phyloP scores from a whole-genome alignment of 179 eudicot genomes.

The Beta macrorhiza region DNA sequence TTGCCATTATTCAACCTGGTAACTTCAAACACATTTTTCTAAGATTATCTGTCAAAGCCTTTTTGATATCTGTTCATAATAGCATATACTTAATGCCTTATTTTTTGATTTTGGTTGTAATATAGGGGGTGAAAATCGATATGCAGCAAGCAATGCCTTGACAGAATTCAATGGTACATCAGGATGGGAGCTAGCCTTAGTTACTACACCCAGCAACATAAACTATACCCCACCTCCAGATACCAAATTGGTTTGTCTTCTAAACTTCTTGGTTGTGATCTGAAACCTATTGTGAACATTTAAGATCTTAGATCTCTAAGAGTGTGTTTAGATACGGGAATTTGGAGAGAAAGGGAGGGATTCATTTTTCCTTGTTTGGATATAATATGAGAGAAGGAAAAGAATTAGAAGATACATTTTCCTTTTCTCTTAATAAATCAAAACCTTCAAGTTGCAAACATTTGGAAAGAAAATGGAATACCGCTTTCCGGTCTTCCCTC shows the following conservation, averaged over 20 bases:
- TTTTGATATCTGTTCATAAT: not conserved
- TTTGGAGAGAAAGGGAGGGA: too few species aligned
- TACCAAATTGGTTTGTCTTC: constrained; percentile 58
- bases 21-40: constrained; percentile 5
- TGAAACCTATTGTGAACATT: not conserved
- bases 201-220: constrained; percentile 73
- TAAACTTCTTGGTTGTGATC: not conserved
- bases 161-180: constrained; percentile 52
- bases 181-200: constrained; percentile 97
- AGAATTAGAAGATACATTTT: too few species aligned
- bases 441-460: too few species aligned
- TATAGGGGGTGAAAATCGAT: constrained; percentile 49
- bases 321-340: too few species aligned
- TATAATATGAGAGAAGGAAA: too few species aligned
- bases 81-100: not conserved
- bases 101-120: not conserved
- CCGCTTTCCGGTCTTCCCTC: too few species aligned
- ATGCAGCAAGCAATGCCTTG: constrained; percentile 42
- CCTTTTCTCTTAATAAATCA: too few species aligned
- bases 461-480: too few species aligned
- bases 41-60: not conserved
- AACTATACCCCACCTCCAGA: constrained; percentile 39
- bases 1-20: constrained; percentile 87
- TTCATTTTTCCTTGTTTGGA: too few species aligned
- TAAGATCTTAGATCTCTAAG: too few species aligned